These are phyloP conservation scores for Glutinoglossum americanum DNA, from an alignment of 495 filamentous ascomycete genomes.

Conservation along the genomic window DNA sequence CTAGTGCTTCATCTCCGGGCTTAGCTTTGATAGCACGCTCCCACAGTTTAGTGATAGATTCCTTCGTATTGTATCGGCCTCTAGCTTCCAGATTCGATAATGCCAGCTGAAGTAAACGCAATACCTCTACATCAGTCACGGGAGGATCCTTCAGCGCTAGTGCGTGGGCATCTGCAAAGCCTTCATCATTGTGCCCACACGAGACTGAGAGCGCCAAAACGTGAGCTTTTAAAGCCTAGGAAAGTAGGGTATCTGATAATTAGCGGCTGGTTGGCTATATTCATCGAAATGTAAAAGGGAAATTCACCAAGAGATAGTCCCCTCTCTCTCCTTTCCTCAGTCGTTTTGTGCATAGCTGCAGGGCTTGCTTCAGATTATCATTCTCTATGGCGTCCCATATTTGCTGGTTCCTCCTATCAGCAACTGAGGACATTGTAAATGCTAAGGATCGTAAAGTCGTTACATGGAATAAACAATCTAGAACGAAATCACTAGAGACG, in stretches of 20 bases:
- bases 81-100: neutral
- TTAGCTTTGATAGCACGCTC: constrained; percentile 30
- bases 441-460: neutral
- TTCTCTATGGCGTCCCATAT: constrained; percentile 35
- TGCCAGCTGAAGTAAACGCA: constrained; percentile 21
- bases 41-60: constrained; percentile 25
- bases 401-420: constrained; percentile 32
- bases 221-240: constrained; percentile 4
- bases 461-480: neutral
- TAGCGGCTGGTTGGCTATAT: neutral
- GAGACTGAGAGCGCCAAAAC: constrained; percentile 1
- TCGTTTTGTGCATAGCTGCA: constrained; percentile 36
- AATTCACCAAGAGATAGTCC: constrained; percentile 13
- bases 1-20: constrained; percentile 28
- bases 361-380: constrained; percentile 33
- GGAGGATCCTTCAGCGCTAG: constrained; percentile 26
- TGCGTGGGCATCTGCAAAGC: constrained; percentile 15
- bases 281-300: neutral
- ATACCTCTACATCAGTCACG: constrained; percentile 25
- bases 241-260: neutral
- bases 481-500: neutral
- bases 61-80: neutral
- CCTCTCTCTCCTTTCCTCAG: constrained; percentile 38
- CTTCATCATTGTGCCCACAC: constrained; percentile 2
- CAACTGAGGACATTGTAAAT: constrained; percentile 3